Evolutionary conservation across 495 filamentous ascomycete genomes (phyloP), one percentile per base, ranked within the genome.

Genomic region (Xylaria nigripes): DNA sequence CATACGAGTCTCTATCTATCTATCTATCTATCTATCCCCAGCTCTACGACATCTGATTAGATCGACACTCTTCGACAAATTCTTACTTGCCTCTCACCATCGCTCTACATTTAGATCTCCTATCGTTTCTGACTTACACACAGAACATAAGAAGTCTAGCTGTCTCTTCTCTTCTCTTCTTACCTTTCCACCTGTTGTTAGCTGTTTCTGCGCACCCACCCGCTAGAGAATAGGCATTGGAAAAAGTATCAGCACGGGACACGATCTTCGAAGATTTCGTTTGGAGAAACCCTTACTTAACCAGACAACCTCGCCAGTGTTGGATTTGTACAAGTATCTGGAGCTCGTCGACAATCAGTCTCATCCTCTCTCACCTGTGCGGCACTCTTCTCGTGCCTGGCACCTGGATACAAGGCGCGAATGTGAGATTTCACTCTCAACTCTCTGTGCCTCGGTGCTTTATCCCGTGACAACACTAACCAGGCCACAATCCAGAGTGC

Each of bases 21-120:
- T 54, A 36, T 55, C 40, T 60, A 54, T 56, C 57, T 64, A 52
- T 56, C 57, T 54, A 60, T 40, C n/a, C 36, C n/a, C 64, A 66
- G 50, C 57, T 64, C 52, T 44, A 30, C 45, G 58, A 38, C 55
- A 62, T 12, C 44, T 48, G 53, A 53, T 44, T 29, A 55, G 54
- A 57, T 54, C 46, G 21, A 50, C 22, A 36, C 38, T 53, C 34
- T 52, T 47, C 22, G 47, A 43, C 32, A 22, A 19, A 61, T n/a
- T 47, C 38, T 32, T 12, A 36, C 32, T 36, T 36, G 32, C 32
- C 32, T 36, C 10, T 54, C 40, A 56, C 16, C 9, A 24, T 40
- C 40, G 24, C 45, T 55, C 43, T 27, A 24, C 15, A 40, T 40
- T 34, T 56, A 56, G 45, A 23, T 29, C 1, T 6, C 22, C 13